Conservation (phyloP, 164 flowering plant genomes). For the Warburgia ugandensis region DNA sequence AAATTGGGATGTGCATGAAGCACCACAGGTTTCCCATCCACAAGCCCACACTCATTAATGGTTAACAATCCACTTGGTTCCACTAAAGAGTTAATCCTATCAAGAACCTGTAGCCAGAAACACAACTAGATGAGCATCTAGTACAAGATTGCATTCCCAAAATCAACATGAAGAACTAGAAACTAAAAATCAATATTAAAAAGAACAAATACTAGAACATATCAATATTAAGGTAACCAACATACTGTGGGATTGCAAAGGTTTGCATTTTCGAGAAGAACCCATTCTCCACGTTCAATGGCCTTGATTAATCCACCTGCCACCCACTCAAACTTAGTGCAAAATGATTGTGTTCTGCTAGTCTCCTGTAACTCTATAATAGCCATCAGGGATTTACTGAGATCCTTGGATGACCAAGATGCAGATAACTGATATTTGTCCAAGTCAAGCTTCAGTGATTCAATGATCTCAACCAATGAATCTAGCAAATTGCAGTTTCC, state of each 20-base stretch:
- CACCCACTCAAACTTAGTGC: constrained; percentile 94
- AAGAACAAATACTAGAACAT: not conserved
- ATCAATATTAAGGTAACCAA: not conserved
- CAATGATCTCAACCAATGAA: constrained; percentile 47
- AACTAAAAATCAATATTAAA: no score
- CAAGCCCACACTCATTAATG: constrained; percentile 81
- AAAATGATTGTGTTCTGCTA: constrained; percentile 22
- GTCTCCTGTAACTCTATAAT: constrained; percentile 46
- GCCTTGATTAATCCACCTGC: constrained; percentile 76
- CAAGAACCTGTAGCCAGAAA: constrained; percentile 95
- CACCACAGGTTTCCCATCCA: constrained; percentile 78
- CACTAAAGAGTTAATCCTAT: constrained; percentile 91
- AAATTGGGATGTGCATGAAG: constrained; percentile 74
- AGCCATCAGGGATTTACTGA: constrained; percentile 29
- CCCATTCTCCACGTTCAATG: constrained; percentile 91
- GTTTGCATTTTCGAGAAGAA: constrained; percentile 93
- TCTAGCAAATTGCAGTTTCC: constrained; percentile 23
- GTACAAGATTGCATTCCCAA: not conserved
- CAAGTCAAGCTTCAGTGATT: constrained; percentile 29
- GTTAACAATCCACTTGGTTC: constrained; percentile 81
- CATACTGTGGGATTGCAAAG: constrained; percentile 94
- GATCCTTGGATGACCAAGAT: constrained; percentile 47
- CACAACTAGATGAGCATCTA: no score
- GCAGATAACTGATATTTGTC: constrained; percentile 24
- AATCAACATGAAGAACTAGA: not conserved